phyloP scores from a whole-genome alignment of 169 alveolate species.

The Cytauxzoon felis region DNA sequence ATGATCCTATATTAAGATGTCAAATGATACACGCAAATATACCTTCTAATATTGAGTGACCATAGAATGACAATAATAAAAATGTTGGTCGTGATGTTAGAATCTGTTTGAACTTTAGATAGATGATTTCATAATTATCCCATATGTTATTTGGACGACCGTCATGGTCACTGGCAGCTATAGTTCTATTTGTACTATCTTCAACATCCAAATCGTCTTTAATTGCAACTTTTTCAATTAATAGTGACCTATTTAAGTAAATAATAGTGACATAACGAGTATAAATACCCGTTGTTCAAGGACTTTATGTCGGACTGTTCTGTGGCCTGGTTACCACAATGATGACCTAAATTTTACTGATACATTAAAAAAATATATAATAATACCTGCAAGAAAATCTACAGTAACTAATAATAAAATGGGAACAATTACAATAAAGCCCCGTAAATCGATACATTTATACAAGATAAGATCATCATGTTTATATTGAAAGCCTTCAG shows the following conservation, averaged over 20 bases:
- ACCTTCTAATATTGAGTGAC: constrained; percentile 62
- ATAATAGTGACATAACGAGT: too few species aligned
- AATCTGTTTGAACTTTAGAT: constrained; percentile 16
- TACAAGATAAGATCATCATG: constrained; percentile 1
- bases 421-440: constrained; percentile 51
- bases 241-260: too few species aligned
- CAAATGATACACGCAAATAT: not conserved
- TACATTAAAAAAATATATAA: not conserved
- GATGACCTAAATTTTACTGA: constrained; percentile 27
- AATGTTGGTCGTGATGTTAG: constrained; percentile 48
- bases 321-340: constrained; percentile 13
- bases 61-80: constrained; percentile 48
- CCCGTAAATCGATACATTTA: constrained; percentile 31
- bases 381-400: constrained; percentile 55
- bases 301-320: not conserved
- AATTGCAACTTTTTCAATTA: too few species aligned
- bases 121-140: not conserved
- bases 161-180: constrained; percentile 14
- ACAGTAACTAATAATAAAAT: constrained; percentile 46
- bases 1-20: constrained; percentile 21
- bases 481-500: constrained; percentile 52
- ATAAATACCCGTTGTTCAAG: too few species aligned
- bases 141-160: not conserved
- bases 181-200: too few species aligned
- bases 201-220: too few species aligned